Base-by-base conservation (phyloP, 2,329 filamentous ascomycete species). In the Ophiostoma sp. region DNA sequence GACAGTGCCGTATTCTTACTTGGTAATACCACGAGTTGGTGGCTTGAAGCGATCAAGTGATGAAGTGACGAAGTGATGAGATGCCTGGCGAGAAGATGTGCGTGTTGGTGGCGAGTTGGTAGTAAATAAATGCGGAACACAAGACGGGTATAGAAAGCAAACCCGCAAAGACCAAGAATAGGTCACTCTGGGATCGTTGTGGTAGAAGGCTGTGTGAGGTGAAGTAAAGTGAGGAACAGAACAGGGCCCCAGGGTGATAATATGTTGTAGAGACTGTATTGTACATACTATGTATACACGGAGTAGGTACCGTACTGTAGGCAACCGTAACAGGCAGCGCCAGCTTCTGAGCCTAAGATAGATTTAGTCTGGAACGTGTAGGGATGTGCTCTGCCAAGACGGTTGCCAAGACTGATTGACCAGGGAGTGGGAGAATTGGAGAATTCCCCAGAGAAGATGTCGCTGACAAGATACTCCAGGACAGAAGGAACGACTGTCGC, bases 291-390 rank as follows among this genome's bases (percentile, higher is more conserved):
- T n/a, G n/a, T n/a, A n/a, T n/a, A n/a, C n/a, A n/a, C n/a, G n/a
- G n/a, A n/a, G n/a, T n/a, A n/a, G n/a, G n/a, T n/a, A n/a, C n/a
- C 27, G 27, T 31, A 1, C 27, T 31, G 27, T 27, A 57, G 52
- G n/a, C 13, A 27, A 57, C 52, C 15, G 20, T n/a, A 31, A 33
- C 27, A 33, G 13, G 7, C 52, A 57, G 52, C 27, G 10, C 3
- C 52, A 57, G 23, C n/a, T 27, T 11, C n/a, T 48, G n/a, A 27
- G 23, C 52, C 27, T 57, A 33, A 11, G 23, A 57, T 33, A 62
- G 27, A 17, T 13, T 31, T 62, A 33, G 57, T 62, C 57, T 33
- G 57, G 52, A 62, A 62, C 57, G 57, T 62, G 27, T 33, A 62
- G 27, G 57, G 15, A 60, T 57, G 23, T 6, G 11, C 27, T 33